Percentiles rank a stretch among this genome's conserved stretches.
phyloP scores from a whole-genome alignment of 345 rosid species.

The Euphorbia lathyris region DNA sequence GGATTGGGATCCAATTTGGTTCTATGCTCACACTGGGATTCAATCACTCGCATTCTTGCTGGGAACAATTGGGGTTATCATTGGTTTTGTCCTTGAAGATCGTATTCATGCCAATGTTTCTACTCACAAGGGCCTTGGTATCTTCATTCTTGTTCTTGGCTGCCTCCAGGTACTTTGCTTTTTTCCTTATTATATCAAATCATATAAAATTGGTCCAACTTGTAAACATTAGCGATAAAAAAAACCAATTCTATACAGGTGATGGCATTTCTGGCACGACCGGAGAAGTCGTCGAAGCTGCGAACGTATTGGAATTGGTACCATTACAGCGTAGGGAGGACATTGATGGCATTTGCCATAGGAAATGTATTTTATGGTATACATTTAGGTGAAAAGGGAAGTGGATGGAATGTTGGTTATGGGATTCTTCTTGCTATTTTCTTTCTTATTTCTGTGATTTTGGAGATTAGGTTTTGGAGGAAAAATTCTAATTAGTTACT shows the following conservation, averaged over 20 bases:
- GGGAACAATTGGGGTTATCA: slow-evolving; percentile 55
- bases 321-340: slow-evolving; percentile 61
- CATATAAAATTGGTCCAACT: too few relatives aligned
- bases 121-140: slow-evolving; percentile 60
- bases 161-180: slow-evolving; percentile 54
- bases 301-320: slow-evolving; percentile 83
- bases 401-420: slow-evolving; percentile 62
- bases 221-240: too few relatives aligned
- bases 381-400: slow-evolving; percentile 53
- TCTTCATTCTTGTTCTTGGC: slow-evolving; percentile 71
- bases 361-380: slow-evolving; percentile 83
- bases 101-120: slow-evolving; percentile 40
- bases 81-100: slow-evolving; percentile 56
- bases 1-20: slow-evolving; percentile 73
- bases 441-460: slow-evolving; percentile 26
- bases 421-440: slow-evolving; percentile 47
- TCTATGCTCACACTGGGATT: slow-evolving; percentile 49
- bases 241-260: too few relatives aligned
- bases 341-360: slow-evolving; percentile 48
- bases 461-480: slow-evolving; percentile 48
- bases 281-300: slow-evolving; percentile 48
- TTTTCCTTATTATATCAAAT: not conserved
- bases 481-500: slow-evolving; percentile 17
- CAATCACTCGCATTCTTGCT: slow-evolving; percentile 50
- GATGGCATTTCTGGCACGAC: slow-evolving; percentile 63